These are phyloP conservation scores for Thyridium curvatum DNA, from an alignment of 2,329 filamentous ascomycete genomes.

Conservation along the genomic window DNA sequence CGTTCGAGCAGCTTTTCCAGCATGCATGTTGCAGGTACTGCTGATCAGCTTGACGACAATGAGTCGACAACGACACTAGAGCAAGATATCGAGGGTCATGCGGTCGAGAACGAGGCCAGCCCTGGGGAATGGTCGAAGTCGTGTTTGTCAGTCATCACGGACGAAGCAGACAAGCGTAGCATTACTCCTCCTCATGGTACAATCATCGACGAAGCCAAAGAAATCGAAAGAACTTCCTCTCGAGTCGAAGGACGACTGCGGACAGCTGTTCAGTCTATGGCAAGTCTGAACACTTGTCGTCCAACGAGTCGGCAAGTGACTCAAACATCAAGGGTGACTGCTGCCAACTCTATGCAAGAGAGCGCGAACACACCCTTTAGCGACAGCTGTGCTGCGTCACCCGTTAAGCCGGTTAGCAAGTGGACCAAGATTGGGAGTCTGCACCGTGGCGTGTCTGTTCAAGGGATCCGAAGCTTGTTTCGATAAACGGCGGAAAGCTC, in stretches of 20 bases:
- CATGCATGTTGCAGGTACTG: not conserved
- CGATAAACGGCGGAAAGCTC: constrained; percentile 19
- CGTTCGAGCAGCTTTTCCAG: constrained; percentile 54
- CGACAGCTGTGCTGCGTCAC: constrained; percentile 5
- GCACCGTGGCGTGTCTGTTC: constrained; percentile 29
- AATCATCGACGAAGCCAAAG: not conserved
- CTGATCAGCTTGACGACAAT: not conserved
- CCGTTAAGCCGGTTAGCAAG: constrained; percentile 21
- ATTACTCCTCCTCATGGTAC: not conserved
- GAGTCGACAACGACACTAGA: constrained; percentile 2
- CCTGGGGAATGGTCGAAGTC: constrained; percentile 8
- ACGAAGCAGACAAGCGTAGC: constrained; percentile 15
- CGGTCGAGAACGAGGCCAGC: constrained; percentile 19
- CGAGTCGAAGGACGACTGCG: no score
- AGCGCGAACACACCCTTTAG: not conserved
- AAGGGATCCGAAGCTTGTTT: constrained; percentile 38
- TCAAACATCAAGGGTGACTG: no score
- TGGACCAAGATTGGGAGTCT: constrained; percentile 28
- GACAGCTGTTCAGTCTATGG: no score
- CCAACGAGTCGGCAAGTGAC: no score
- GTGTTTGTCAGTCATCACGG: constrained; percentile 15
- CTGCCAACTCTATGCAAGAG: no score
- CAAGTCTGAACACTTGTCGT: no score
- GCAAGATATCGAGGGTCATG: constrained; percentile 11
- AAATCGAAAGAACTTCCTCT: no score